Evolutionary conservation across 331 rosid species (phyloP).

Genomic region (Quercus lobata): DNA sequence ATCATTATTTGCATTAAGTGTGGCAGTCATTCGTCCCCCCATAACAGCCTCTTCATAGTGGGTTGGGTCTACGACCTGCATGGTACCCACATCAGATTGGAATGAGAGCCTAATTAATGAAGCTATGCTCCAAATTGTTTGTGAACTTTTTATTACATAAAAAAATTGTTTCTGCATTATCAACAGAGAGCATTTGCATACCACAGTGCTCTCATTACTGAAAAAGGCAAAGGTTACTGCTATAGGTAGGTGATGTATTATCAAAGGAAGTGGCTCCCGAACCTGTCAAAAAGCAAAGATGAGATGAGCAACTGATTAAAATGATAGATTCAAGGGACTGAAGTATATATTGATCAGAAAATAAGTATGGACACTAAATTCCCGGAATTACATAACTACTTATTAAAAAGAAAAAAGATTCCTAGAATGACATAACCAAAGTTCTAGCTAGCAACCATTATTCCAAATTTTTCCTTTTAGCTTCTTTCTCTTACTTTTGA

Average conservation of each 20-base stretch:
- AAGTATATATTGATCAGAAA: background rate
- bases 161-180: background rate
- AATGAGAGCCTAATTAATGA: background rate
- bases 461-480: too few relatives aligned
- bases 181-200: slow-evolving; percentile 19
- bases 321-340: background rate
- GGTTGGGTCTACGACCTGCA: slow-evolving; percentile 86
- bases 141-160: background rate
- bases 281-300: slow-evolving; percentile 43
- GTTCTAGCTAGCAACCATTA: background rate
- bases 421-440: background rate
- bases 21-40: slow-evolving; percentile 90
- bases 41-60: slow-evolving; percentile 80
- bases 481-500: background rate
- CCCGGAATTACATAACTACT: background rate
- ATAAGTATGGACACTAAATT: background rate
- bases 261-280: slow-evolving; percentile 87
- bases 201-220: slow-evolving; percentile 59
- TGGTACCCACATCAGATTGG: slow-evolving; percentile 10
- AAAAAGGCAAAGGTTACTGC: slow-evolving; percentile 91
- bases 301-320: background rate
- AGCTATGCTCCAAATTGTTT: slow-evolving; percentile 1
- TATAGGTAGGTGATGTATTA: slow-evolving; percentile 83
- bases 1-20: slow-evolving; percentile 78
- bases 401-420: too few relatives aligned